Base-by-base conservation (phyloP, 2,329 filamentous ascomycete species). In the Exophiala calicioides region DNA sequence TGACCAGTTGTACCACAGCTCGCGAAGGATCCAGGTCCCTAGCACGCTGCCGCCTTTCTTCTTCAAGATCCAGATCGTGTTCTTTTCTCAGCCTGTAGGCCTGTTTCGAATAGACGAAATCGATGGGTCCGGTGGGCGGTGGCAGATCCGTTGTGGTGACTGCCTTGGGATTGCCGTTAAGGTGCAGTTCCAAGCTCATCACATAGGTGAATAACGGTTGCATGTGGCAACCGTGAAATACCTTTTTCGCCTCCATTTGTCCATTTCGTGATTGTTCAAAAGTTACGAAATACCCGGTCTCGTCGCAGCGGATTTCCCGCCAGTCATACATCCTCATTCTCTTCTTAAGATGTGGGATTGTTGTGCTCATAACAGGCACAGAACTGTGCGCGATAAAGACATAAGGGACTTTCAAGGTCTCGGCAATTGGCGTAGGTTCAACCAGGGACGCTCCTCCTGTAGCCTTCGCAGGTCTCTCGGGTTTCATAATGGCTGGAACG, bases 201-300 rank as follows among this genome's bases (percentile, higher is more conserved):
- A 80, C 78, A 59, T 97, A 97, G 1, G 86, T 96, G 71, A 98
- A 98, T 54, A 98, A 81, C 4, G 86, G 80, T 32, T 85, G 85
- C 64, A 86, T 85, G 64, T 96, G 84, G 56, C 87, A 90, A 40
- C 84, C 79, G 43, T 81, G 77, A 65, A 82, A 90, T 64, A 90
- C 96, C 52, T 86, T 79, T 57, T 88, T 84, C 1, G 89, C 85
- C 67, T 96, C 90, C 44, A 84, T 76, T 59, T 90, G 84, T 2
- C 91, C 91, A 6, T 78, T 75, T 44, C 80, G 79, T 1, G 82
- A 88, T 59, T 91, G 85, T 39, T 87, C 81, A 61, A 98, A 98
- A n/a, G 90, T 75, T 41, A 97, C 82, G 64, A 88, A 97, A 67
- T 96, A 98, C 1, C 93, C 93, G 0, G 82, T 85, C 48, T 81